A percentile compares a stretch with the other conserved stretches of the same genome.
phyloP scores from a whole-genome alignment of 352 stramenopile species.

The Phytophthora pseudosyringae region DNA sequence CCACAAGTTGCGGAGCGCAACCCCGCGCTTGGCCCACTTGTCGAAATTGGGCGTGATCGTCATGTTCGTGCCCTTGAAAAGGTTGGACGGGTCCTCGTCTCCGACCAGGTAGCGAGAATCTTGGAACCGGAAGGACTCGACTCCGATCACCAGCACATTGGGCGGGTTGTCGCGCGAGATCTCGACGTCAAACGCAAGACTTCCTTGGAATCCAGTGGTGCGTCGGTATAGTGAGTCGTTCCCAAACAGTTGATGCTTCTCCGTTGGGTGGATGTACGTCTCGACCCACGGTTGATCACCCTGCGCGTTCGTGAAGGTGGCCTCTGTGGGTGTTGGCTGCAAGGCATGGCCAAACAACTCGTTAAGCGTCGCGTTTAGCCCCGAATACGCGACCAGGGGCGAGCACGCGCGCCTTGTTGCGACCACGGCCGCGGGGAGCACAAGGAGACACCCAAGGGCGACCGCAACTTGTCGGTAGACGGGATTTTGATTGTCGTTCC shows the following conservation, averaged over 20 bases:
- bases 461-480: neutral
- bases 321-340: constrained; percentile 13
- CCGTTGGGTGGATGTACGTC: constrained; percentile 28
- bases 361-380: constrained; percentile 26
- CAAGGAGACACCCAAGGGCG: constrained; percentile 3
- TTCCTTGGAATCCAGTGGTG: constrained; percentile 49
- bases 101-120: constrained; percentile 59
- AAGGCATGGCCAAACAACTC: constrained; percentile 24
- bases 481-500: neutral
- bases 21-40: constrained; percentile 49
- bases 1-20: constrained; percentile 66
- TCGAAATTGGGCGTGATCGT: constrained; percentile 61
- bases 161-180: constrained; percentile 41
- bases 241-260: constrained; percentile 22
- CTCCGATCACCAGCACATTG: constrained; percentile 55
- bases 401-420: constrained; percentile 10
- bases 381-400: constrained; percentile 25
- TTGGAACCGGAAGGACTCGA: constrained; percentile 63
- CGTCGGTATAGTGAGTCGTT: constrained; percentile 27
- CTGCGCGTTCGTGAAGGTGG: constrained; percentile 9
- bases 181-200: constrained; percentile 47
- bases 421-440: constrained; percentile 11
- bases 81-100: constrained; percentile 43
- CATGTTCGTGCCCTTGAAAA: constrained; percentile 36
- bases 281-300: constrained; percentile 22